Conservation (phyloP, 768 basidiomycete genomes). For the Mycena vulgaris region DNA sequence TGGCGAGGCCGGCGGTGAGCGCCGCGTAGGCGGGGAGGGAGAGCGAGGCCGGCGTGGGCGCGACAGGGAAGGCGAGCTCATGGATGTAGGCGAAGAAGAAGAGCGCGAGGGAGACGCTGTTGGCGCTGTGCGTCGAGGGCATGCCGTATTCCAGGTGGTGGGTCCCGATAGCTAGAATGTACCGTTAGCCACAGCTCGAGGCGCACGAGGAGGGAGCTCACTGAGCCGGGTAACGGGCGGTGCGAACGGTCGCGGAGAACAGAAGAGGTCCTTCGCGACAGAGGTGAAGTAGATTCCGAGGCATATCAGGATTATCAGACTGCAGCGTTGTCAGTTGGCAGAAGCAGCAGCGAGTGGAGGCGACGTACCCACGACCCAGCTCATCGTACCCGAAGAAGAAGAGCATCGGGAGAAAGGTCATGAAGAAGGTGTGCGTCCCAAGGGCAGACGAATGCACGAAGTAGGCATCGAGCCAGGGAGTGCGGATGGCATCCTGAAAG, state of each 20-base stretch:
- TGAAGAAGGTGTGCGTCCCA: constrained; percentile 94
- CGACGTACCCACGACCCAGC: constrained; percentile 79
- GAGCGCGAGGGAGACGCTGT: constrained; percentile 90
- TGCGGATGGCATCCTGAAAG: constrained; percentile 66
- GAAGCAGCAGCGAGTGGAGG: neutral
- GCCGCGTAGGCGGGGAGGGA: constrained; percentile 62
- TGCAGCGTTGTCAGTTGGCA: constrained; percentile 45
- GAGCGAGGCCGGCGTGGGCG: constrained; percentile 47
- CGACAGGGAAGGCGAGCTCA: constrained; percentile 58
- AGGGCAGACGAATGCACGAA: constrained; percentile 88
- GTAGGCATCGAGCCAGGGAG: constrained; percentile 81
- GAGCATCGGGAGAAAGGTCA: constrained; percentile 86
- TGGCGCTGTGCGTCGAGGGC: constrained; percentile 95
- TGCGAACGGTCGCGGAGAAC: constrained; percentile 90
- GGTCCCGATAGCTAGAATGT: constrained; percentile 72
- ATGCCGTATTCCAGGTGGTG: constrained; percentile 96
- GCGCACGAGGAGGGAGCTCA: constrained; percentile 54
- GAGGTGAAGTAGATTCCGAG: constrained; percentile 91
- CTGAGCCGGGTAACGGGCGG: constrained; percentile 94
- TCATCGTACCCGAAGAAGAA: constrained; percentile 91
- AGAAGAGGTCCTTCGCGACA: constrained; percentile 90
- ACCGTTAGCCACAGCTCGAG: neutral
- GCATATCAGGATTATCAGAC: constrained; percentile 78
- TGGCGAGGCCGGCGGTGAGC: constrained; percentile 59
- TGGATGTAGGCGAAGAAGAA: constrained; percentile 78